A percentile compares a stretch with the other conserved stretches of the same genome.
Conservation (phyloP, 768 basidiomycete genomes). For the Boletus reticulatus region DNA sequence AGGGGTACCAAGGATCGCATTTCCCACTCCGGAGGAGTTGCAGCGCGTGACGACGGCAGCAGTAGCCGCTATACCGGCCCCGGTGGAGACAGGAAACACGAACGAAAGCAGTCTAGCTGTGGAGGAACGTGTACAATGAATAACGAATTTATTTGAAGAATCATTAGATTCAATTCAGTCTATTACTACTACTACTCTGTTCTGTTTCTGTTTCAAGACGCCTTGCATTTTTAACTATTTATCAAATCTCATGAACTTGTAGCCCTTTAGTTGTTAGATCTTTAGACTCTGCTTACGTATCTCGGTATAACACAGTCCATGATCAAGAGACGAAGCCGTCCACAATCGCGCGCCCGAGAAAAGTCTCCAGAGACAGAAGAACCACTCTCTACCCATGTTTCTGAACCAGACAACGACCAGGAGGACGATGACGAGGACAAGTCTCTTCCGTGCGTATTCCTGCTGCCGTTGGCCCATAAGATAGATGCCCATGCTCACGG, state of each 20-base stretch:
- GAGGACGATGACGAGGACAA: slow-evolving; percentile 38
- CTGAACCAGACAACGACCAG: slow-evolving; percentile 6
- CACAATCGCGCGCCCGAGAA: slow-evolving; percentile 57
- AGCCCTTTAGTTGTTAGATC: too few relatives aligned
- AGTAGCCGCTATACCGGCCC: neutral
- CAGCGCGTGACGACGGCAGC: slow-evolving; percentile 17
- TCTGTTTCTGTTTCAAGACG: neutral
- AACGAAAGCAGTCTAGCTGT: slow-evolving; percentile 8
- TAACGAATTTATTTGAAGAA: slow-evolving; percentile 1
- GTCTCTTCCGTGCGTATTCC: slow-evolving; percentile 47
- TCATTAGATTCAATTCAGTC: slow-evolving; percentile 4
- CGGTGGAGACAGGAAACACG: slow-evolving; percentile 1
- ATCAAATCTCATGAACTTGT: too few relatives aligned
- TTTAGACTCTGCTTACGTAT: slow-evolving; percentile 10
- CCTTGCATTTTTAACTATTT: neutral
- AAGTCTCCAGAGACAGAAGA: slow-evolving; percentile 37
- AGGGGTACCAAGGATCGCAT: slow-evolving; percentile 23
- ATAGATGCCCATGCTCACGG: neutral
- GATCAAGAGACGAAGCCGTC: slow-evolving; percentile 76
- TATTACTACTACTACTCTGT: neutral
- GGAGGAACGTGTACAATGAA: slow-evolving; percentile 17
- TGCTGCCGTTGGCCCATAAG: neutral
- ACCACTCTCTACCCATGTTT: neutral
- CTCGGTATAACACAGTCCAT: slow-evolving; percentile 29
- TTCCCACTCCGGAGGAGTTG: slow-evolving; percentile 22